Conservation (phyloP, 108 stramenopile species). For the Mayamaea pseudoterrestris region DNA sequence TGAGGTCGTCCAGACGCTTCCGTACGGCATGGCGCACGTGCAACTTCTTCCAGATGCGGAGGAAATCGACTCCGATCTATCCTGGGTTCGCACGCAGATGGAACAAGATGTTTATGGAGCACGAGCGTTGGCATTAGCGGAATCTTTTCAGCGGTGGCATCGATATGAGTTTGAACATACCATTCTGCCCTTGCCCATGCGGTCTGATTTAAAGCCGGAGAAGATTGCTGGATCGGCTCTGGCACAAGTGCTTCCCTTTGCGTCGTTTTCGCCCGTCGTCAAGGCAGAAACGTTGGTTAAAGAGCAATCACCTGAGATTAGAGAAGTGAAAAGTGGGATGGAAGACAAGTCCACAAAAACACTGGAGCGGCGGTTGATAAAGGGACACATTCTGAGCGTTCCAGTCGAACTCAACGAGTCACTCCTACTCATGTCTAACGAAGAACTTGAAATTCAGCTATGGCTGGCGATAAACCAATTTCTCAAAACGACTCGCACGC, state of each 20-base stretch:
- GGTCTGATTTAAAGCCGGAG: slow-evolving; percentile 18
- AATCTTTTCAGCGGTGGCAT: slow-evolving; percentile 43
- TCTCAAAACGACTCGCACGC: slow-evolving; percentile 21
- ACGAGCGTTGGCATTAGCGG: slow-evolving; percentile 30
- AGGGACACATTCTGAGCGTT: slow-evolving; percentile 26
- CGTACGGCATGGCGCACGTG: slow-evolving; percentile 51
- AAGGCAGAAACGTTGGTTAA: background rate
- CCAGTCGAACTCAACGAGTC: slow-evolving; percentile 5
- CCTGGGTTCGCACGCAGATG: slow-evolving; percentile 4
- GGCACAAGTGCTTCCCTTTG: slow-evolving; percentile 40
- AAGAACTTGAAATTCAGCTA: slow-evolving; percentile 40
- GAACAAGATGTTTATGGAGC: background rate
- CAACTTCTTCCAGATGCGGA: slow-evolving; percentile 59
- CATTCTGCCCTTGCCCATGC: slow-evolving; percentile 22
- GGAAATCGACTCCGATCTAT: slow-evolving; percentile 22
- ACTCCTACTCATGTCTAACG: slow-evolving; percentile 15
- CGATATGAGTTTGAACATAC: slow-evolving; percentile 46
- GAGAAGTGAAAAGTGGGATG: background rate
- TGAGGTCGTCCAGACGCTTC: slow-evolving; percentile 30
- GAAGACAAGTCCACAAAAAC: slow-evolving; percentile 6
- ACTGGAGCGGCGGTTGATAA: slow-evolving; percentile 34
- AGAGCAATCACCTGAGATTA: background rate
- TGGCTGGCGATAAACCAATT: slow-evolving; percentile 52
- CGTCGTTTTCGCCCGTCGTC: slow-evolving; percentile 25
- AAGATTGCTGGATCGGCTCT: slow-evolving; percentile 43